These are phyloP conservation scores for Kluyveromyces dobzhanskii DNA, from an alignment of 805 yeast genomes.

Conservation along the genomic window DNA sequence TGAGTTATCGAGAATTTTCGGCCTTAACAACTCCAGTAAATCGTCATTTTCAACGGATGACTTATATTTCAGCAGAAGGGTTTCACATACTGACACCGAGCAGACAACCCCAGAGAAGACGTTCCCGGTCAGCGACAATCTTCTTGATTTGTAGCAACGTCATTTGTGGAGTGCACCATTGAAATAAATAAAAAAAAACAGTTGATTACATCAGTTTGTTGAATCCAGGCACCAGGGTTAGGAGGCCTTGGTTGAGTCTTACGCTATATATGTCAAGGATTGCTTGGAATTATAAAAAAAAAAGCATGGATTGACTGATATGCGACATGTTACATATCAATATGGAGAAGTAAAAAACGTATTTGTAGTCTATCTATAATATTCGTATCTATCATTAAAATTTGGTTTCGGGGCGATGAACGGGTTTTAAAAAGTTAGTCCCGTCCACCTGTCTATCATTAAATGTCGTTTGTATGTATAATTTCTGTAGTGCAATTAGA, in stretches of 20 bases:
- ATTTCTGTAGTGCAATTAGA: no score
- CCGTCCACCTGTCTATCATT: neutral
- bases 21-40: neutral
- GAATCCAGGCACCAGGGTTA: no score
- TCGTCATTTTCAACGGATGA: neutral
- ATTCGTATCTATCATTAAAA: slow-evolving; percentile 5
- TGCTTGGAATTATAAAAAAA: no score
- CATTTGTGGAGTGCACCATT: no score
- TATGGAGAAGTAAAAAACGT: neutral
- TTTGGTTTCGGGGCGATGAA: neutral
- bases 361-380: neutral
- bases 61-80: neutral
- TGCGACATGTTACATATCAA: neutral
- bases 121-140: neutral
- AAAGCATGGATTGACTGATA: neutral
- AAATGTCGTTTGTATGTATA: neutral
- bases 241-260: no score
- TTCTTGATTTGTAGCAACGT: no score
- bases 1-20: neutral
- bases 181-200: no score
- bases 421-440: no score
- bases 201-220: no score
- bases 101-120: slow-evolving; percentile 1
- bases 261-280: no score
- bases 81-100: neutral